Evolutionary conservation across 2,329 filamentous ascomycete species (phyloP).

Genomic region (Fusarium penzigii): DNA sequence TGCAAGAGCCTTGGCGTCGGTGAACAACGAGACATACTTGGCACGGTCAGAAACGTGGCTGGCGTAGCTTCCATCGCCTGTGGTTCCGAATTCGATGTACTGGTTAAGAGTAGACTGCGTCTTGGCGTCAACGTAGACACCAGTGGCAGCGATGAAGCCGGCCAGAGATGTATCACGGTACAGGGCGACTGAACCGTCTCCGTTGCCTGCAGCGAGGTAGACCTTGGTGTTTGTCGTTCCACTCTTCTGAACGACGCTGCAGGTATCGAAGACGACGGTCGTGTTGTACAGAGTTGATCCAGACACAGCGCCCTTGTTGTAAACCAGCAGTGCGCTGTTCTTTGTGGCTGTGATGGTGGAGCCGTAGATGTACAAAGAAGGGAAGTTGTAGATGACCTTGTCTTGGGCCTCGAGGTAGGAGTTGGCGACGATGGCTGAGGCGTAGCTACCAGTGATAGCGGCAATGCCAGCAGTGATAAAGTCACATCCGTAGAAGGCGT

Average conservation of each 20-base stretch:
- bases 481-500: constrained; percentile 41
- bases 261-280: constrained; percentile 43
- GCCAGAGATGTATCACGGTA: constrained; percentile 42
- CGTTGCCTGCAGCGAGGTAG: constrained; percentile 44
- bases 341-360: constrained; percentile 43
- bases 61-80: constrained; percentile 41
- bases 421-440: constrained; percentile 42
- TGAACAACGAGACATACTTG: constrained; percentile 36
- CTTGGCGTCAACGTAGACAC: constrained; percentile 31
- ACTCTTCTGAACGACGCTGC: constrained; percentile 34
- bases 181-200: constrained; percentile 40
- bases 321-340: constrained; percentile 33
- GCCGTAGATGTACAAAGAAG: constrained; percentile 43
- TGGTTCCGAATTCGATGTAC: constrained; percentile 45
- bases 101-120: constrained; percentile 35
- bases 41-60: constrained; percentile 36
- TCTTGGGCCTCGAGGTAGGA: constrained; percentile 46
- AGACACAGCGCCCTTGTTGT: constrained; percentile 38
- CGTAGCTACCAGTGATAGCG: constrained; percentile 29
- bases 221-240: constrained; percentile 38
- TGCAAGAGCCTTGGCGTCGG: constrained; percentile 33
- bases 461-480: constrained; percentile 39
- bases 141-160: constrained; percentile 38
- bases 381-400: constrained; percentile 43
- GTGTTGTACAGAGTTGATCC: constrained; percentile 37